Evolutionary conservation across 805 yeast genomes (phyloP).

Genomic region (Lipomyces yamadae): DNA sequence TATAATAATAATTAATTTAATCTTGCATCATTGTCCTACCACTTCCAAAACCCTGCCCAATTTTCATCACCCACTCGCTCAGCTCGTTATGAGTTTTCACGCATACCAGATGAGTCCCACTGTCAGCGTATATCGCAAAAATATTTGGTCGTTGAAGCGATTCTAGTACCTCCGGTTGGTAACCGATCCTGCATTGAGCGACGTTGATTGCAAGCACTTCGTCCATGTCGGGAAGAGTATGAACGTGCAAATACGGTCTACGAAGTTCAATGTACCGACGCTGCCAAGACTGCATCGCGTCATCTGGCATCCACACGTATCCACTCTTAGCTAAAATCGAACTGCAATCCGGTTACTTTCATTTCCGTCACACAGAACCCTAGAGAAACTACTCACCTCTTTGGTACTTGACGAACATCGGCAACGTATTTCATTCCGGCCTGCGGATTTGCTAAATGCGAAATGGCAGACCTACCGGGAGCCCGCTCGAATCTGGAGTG

Average conservation of each 20-base stretch:
- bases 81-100: constrained; percentile 29
- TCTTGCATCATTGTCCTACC: not conserved
- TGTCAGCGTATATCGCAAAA: constrained; percentile 30
- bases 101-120: constrained; percentile 24
- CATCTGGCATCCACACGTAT: constrained; percentile 27
- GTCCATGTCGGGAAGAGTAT: constrained; percentile 18
- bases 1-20: not conserved
- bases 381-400: constrained; percentile 14
- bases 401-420: constrained; percentile 28
- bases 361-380: not conserved
- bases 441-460: not conserved
- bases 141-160: constrained; percentile 24
- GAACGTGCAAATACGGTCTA: constrained; percentile 33
- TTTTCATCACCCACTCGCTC: constrained; percentile 34
- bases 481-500: not conserved
- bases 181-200: constrained; percentile 28
- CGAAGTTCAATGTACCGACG: constrained; percentile 32
- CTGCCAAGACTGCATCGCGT: constrained; percentile 30
- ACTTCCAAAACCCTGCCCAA: constrained; percentile 18
- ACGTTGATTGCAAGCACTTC: constrained; percentile 30
- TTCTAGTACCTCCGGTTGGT: constrained; percentile 27
- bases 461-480: not conserved
- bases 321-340: constrained; percentile 23
- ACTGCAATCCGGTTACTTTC: constrained; percentile 1
- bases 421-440: constrained; percentile 28